Base-by-base conservation (phyloP, 805 yeast genomes). In the Yamadazyma scolyti region DNA sequence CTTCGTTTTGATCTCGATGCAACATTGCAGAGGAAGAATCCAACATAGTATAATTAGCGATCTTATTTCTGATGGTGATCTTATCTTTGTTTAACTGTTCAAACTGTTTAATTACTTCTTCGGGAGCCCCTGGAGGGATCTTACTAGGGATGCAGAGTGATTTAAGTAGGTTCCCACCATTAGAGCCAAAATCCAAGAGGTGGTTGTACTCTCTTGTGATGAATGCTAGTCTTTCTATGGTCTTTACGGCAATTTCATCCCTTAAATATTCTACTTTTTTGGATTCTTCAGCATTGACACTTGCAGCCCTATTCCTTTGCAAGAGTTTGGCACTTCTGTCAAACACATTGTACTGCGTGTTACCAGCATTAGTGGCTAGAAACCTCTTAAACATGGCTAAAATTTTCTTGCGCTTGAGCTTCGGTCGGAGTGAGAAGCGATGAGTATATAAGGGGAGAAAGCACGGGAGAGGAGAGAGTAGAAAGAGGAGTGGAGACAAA, bases 141-240 rank as follows among this genome's bases (percentile, higher is more conserved):
- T 39, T 33, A 5, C 56, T 37, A 11, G 40, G 51, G 34, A 42
- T 44, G 47, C 67, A 63, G 31, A 56, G 54, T 15, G 66, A 52
- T 28, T 63, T 58, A 34, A 73, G 68, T 9, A 80, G 59, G 50
- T 76, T 78, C 1, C 95, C 95, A 32, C 79, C 68, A 27, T 83
- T 77, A 8, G 81, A 69, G 3, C 95, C 95, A 35, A 82, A 71
- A 50, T 86, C 94, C 36, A 85, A 56, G 20, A 81, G 70, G 13
- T 64, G 61, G 12, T 70, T 61, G 44, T 84, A 79, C 14, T 72
- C 71, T 28, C 88, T 65, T 27, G 82, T 77, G 28, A 86, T 72
- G 52, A 83, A 81, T 2, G 87, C 78, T 31, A 86, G 55, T 41
- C 95, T 66, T 40, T 85, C 94, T 16, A 84, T 75, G 7, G 88